Conservation (phyloP, 805 yeast genomes). For the Candida coquimbonensis region DNA sequence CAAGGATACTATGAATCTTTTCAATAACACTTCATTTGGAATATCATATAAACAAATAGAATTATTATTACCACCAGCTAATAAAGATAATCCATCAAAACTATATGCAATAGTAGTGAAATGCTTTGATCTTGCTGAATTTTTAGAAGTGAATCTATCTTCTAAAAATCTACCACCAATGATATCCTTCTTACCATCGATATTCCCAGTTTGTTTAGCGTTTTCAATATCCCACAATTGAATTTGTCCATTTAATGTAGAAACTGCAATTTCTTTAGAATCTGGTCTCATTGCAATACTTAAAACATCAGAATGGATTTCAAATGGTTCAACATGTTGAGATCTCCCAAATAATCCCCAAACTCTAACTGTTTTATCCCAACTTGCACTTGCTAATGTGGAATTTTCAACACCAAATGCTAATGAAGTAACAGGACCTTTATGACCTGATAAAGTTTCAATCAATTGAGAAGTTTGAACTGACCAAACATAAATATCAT, state of each 20-base stretch:
- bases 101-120: constrained; percentile 79
- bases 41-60: constrained; percentile 89
- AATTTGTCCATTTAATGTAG: constrained; percentile 84
- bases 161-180: constrained; percentile 74
- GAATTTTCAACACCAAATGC: constrained; percentile 77
- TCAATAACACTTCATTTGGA: constrained; percentile 77
- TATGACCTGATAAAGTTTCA: constrained; percentile 87
- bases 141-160: constrained; percentile 76
- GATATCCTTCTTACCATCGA: constrained; percentile 86
- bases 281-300: constrained; percentile 85
- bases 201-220: constrained; percentile 72
- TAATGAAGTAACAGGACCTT: constrained; percentile 87
- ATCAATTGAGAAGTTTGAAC: constrained; percentile 91
- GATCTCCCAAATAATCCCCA: constrained; percentile 91
- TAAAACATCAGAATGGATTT: constrained; percentile 76
- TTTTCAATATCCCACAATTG: constrained; percentile 76
- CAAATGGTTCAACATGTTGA: constrained; percentile 86
- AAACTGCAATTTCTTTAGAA: constrained; percentile 82
- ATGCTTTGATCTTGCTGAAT: constrained; percentile 76
- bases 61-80: constrained; percentile 92
- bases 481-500: constrained; percentile 92
- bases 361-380: constrained; percentile 92
- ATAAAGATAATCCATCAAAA: constrained; percentile 79
- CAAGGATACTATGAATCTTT: constrained; percentile 74
- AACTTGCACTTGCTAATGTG: constrained; percentile 81